A percentile compares a stretch with the other conserved stretches of the same genome.
These are phyloP conservation scores for Paraconiothyrium sp. DNA, from an alignment of 2,329 filamentous ascomycete genomes.

Conservation along the genomic window DNA sequence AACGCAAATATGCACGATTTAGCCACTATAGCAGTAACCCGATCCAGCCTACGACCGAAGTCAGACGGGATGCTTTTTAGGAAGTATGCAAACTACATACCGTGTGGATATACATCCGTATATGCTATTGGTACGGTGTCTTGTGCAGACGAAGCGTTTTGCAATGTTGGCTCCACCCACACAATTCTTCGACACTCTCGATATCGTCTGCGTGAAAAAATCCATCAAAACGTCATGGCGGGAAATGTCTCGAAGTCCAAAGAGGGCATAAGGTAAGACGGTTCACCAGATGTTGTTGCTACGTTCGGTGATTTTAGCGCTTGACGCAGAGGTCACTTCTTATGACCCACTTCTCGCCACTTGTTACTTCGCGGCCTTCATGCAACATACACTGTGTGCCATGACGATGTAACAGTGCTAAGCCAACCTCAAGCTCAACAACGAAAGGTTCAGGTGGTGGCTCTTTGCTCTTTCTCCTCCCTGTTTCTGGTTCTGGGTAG, in stretches of 20 bases:
- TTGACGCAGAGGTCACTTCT: constrained; percentile 81
- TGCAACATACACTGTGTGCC: constrained; percentile 90
- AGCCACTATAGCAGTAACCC: constrained; percentile 5
- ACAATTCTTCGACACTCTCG: too few species aligned
- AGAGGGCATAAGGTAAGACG: too few species aligned
- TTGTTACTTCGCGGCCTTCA: constrained; percentile 80
- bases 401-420: constrained; percentile 87
- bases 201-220: too few species aligned
- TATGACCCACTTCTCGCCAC: constrained; percentile 91
- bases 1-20: constrained; percentile 3
- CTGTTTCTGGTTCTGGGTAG: constrained; percentile 71
- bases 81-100: too few species aligned
- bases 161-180: too few species aligned
- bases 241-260: too few species aligned
- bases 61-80: not conserved
- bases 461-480: constrained; percentile 52
- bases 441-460: constrained; percentile 69
- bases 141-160: too few species aligned
- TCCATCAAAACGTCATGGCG: too few species aligned
- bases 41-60: not conserved
- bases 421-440: constrained; percentile 81
- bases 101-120: not conserved
- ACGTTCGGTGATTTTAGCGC: constrained; percentile 45
- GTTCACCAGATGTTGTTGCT: constrained; percentile 7
- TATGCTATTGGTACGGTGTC: not conserved